A percentile compares a stretch with the other conserved stretches of the same genome.
phyloP scores from a whole-genome alignment of 116 monocot genomes.

The Trichopus zeylanicus region DNA sequence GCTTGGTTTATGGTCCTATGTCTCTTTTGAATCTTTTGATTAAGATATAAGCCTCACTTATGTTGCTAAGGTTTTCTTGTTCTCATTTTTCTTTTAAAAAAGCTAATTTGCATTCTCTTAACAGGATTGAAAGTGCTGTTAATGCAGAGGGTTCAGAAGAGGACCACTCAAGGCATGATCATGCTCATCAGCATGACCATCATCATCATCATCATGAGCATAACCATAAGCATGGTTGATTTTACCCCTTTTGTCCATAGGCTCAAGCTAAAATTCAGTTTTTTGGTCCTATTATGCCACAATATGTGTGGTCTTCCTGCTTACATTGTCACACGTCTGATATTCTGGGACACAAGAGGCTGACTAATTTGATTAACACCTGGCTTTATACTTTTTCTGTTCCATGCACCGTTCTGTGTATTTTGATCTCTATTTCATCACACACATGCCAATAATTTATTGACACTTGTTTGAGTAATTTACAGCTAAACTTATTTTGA shows the following conservation, averaged over 20 bases:
- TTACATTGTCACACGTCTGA: too few relatives aligned
- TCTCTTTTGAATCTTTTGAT: too few relatives aligned
- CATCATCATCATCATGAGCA: slow-evolving; percentile 44
- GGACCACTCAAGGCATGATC: slow-evolving; percentile 40
- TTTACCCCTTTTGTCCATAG: background rate
- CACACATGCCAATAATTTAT: too few relatives aligned
- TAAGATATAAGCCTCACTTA: too few relatives aligned
- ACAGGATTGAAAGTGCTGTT: slow-evolving; percentile 82
- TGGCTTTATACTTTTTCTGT: background rate
- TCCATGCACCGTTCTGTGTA: background rate
- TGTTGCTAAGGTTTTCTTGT: too few relatives aligned
- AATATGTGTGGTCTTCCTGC: background rate
- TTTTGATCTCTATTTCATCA: background rate
- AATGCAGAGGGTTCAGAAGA: slow-evolving; percentile 51
- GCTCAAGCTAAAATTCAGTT: background rate
- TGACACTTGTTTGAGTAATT: too few relatives aligned
- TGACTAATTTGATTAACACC: background rate
- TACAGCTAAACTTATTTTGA: background rate
- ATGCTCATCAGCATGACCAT: slow-evolving; percentile 41
- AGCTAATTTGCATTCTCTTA: slow-evolving; percentile 8
- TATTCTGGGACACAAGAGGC: too few relatives aligned
- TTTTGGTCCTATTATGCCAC: background rate
- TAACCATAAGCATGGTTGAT: slow-evolving; percentile 52
- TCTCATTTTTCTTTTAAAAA: background rate
- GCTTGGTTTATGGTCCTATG: too few relatives aligned